Conservation (phyloP, 2,329 filamentous ascomycete species). For the Nannizziopsis arthrosporioides region DNA sequence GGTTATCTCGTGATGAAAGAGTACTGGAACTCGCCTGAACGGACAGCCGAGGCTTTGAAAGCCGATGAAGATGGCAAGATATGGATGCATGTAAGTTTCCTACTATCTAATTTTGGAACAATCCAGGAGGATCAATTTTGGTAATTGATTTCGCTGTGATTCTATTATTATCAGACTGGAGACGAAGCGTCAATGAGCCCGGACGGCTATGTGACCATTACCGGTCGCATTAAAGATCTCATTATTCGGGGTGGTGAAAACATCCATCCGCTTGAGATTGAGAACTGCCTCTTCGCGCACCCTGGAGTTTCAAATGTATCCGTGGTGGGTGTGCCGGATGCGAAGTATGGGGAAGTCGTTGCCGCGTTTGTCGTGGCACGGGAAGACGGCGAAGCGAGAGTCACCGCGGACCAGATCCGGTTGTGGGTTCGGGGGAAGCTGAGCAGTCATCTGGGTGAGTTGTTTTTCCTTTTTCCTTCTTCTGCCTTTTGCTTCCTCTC, state of each 20-base stretch:
- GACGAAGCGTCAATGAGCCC: conserved; percentile 80
- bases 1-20: conserved; percentile 87
- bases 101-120: neutral
- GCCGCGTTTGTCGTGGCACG: conserved; percentile 64
- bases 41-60: conserved; percentile 58
- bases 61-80: conserved; percentile 44
- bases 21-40: conserved; percentile 66
- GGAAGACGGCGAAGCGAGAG: conserved; percentile 27
- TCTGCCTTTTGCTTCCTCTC: neutral
- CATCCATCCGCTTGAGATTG: conserved; percentile 85
- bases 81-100: conserved; percentile 60
- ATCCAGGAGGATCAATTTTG: no score
- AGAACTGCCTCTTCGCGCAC: conserved; percentile 72
- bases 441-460: conserved; percentile 56
- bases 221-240: conserved; percentile 83
- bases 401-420: conserved; percentile 51
- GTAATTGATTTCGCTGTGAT: no score
- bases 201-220: conserved; percentile 77
- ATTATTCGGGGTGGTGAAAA: conserved; percentile 95
- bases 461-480: neutral
- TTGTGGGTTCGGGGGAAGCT: conserved; percentile 61
- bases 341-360: conserved; percentile 74
- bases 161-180: conserved; percentile 49
- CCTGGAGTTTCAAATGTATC: conserved; percentile 60
- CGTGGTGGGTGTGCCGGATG: conserved; percentile 73